Evolutionary conservation across 1,284 basidiomycete genomes (phyloP), one percentile per base, ranked within the genome.

Genomic region (Afroboletus lepidellus): DNA sequence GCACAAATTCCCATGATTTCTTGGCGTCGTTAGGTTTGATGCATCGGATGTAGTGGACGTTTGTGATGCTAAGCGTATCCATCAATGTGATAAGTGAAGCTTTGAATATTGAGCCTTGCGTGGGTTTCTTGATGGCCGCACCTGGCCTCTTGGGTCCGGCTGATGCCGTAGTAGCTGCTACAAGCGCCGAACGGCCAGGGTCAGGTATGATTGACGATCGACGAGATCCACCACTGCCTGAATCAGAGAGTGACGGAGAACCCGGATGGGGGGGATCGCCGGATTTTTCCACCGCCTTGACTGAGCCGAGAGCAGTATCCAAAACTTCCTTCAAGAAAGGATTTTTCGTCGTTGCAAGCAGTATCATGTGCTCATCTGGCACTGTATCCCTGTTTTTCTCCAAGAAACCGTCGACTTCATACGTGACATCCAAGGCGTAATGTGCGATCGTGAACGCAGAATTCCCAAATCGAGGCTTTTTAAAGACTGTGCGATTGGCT

Each of bases 321-420:
- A 99, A 77, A 34, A 98, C 94, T 67, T 98, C 94, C 69, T 92
- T 92, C 54, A 99, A 75, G 80, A 99, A 98, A 1, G 84, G 74
- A 66, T 98, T 99, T 69, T 89, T 90, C 12, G 95, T 95, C 20
- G 78, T 74, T 50, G 88, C 85, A 30, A 99, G 80, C 12, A 99
- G 77, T 8, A 83, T 76, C 79, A 99, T 91, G 51, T 98, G 96
- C 67, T 99, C 97, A 64, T 99, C 97, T 0, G 97, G 97, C 2
- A 99, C 97, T 2, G 97, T 98, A 71, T 99, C 97, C 49, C 95
- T 80, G 69, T 99, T 99, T 79, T 99, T 99, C 74, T 99, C 97
- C 69, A 99, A 78, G 74, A 99, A 99, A 16, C 97, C 95, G 57
- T 98, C 96, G 8, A 90, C 94, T 66, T 98, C 95, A 72, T 99